A percentile compares a stretch with the other conserved stretches of the same genome.
Evolutionary conservation across 176 grass and related monocot species (phyloP).

Genomic region (Pharus latifolius): DNA sequence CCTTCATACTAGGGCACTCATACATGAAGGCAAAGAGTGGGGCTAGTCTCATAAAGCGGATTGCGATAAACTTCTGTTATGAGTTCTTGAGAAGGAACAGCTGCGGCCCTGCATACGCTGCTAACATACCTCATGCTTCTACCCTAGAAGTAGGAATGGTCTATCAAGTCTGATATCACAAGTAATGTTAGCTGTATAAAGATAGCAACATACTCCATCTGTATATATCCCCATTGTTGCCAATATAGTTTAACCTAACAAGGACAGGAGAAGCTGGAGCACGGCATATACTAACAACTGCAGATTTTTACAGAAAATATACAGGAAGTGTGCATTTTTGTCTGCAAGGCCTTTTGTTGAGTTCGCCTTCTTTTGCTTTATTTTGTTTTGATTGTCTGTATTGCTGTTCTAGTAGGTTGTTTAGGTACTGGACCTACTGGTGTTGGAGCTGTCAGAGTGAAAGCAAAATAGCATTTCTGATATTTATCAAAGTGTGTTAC

Average conservation of each 20-base stretch:
- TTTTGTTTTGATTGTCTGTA: not conserved
- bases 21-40: conserved; percentile 82
- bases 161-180: conserved; percentile 60
- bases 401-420: not conserved
- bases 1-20: conserved; percentile 85
- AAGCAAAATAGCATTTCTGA: conserved; percentile 16
- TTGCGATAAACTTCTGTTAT: conserved; percentile 60
- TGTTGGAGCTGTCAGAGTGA: not conserved
- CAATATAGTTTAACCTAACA: not conserved
- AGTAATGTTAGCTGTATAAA: conserved; percentile 10
- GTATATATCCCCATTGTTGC: conserved; percentile 14
- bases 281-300: conserved; percentile 1
- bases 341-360: conserved; percentile 20
- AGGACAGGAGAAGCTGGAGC: conserved; percentile 14
- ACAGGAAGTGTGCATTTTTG: conserved; percentile 16
- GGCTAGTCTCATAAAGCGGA: conserved; percentile 57
- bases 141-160: conserved; percentile 97
- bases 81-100: conserved; percentile 93
- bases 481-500: not conserved
- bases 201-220: conserved; percentile 7
- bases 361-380: not conserved
- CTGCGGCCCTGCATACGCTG: conserved; percentile 55
- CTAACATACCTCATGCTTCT: conserved; percentile 80
- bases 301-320: not conserved
- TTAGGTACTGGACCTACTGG: not conserved